Conservation (phyloP, 2,329 filamentous ascomycete species). For the Aschersonia sp. region DNA sequence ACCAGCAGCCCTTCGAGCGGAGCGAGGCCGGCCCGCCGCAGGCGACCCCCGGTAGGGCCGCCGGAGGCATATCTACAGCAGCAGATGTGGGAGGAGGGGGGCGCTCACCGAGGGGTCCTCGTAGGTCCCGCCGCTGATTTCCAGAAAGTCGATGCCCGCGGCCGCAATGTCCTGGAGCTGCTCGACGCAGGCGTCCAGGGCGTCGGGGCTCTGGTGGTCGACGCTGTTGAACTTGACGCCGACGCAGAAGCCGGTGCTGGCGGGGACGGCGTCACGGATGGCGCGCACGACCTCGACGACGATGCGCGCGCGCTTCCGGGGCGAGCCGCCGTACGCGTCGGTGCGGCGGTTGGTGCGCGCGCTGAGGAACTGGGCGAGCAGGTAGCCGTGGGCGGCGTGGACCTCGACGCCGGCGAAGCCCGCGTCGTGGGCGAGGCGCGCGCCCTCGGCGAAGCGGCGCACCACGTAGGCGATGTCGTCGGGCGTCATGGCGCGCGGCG, state of each 20-base stretch:
- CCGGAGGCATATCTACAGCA: not conserved
- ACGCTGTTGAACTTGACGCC: slow-evolving; percentile 42
- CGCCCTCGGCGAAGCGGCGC: slow-evolving; percentile 35
- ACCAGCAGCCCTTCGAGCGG: too few species aligned
- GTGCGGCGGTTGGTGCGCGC: slow-evolving; percentile 33
- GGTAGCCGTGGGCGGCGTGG: slow-evolving; percentile 40
- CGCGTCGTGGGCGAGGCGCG: slow-evolving; percentile 29
- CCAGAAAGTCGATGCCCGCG: slow-evolving; percentile 48
- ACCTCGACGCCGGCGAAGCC: slow-evolving; percentile 31
- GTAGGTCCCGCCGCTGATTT: slow-evolving; percentile 50
- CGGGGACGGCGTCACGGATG: slow-evolving; percentile 20
- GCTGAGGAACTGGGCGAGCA: slow-evolving; percentile 41
- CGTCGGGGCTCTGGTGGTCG: slow-evolving; percentile 33
- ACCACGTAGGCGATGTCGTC: slow-evolving; percentile 39
- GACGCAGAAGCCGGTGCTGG: slow-evolving; percentile 32
- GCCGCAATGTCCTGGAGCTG: slow-evolving; percentile 37
- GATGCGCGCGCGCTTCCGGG: slow-evolving; percentile 32
- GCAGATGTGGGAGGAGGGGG: not conserved
- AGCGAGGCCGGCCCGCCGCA: too few species aligned
- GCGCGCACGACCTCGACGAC: slow-evolving; percentile 34
- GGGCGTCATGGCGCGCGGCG: slow-evolving; percentile 39
- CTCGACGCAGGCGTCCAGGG: slow-evolving; percentile 37
- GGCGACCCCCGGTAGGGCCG: too few species aligned
- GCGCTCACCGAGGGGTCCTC: slow-evolving; percentile 31
- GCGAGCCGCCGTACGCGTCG: slow-evolving; percentile 39